phyloP scores from a whole-genome alignment of 768 basidiomycete species.

The Mycena venus region DNA sequence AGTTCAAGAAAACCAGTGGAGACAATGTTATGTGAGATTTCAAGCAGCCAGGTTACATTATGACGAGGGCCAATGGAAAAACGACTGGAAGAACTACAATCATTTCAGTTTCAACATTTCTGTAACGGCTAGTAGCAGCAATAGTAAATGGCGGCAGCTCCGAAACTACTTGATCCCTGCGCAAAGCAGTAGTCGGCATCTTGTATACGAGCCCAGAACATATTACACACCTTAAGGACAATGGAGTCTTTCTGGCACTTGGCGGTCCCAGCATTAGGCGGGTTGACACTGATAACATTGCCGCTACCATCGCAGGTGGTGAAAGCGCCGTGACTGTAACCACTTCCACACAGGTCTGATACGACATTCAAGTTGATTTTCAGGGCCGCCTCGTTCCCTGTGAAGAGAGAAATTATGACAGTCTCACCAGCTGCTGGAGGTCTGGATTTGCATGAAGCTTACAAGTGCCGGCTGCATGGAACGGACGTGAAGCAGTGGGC shows the following conservation, averaged over 20 bases:
- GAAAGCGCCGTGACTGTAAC: background rate
- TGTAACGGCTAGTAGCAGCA: no score
- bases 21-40: no score
- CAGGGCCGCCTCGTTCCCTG: background rate
- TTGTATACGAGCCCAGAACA: background rate
- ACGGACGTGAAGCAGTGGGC: no score
- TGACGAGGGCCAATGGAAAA: no score
- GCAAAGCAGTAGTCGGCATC: background rate
- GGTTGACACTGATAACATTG: background rate
- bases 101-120: no score
- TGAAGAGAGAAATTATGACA: background rate
- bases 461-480: background rate
- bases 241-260: background rate
- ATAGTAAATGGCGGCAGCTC: background rate
- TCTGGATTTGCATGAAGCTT: background rate
- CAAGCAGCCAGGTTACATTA: no score
- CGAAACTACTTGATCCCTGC: background rate
- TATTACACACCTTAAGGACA: background rate
- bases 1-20: no score
- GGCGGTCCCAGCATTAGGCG: background rate
- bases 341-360: background rate
- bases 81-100: no score
- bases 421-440: background rate
- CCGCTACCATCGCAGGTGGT: background rate
- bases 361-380: background rate